Conservation (phyloP, 495 filamentous ascomycete species). For the Tuber borchii region DNA sequence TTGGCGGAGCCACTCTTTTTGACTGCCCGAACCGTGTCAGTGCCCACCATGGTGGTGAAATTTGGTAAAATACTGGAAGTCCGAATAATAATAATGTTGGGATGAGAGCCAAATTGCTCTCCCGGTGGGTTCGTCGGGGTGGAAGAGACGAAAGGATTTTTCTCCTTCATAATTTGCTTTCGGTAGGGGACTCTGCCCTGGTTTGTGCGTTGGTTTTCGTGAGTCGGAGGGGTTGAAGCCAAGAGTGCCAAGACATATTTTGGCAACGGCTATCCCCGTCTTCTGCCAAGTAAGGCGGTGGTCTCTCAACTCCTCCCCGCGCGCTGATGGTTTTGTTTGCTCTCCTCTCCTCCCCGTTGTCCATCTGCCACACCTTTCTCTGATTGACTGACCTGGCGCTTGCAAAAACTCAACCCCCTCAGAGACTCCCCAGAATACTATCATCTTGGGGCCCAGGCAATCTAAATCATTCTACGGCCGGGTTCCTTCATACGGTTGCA, state of each 20-base stretch:
- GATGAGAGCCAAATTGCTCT: neutral
- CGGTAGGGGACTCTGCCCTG: neutral
- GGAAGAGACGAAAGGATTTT: neutral
- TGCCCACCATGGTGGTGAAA: neutral
- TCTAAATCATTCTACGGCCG: neutral
- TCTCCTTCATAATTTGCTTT: neutral
- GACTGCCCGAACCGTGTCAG: neutral
- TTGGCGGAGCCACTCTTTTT: slow-evolving; percentile 21
- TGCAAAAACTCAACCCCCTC: neutral
- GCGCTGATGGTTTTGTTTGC: neutral
- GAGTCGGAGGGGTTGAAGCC: neutral
- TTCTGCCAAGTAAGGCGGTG: neutral
- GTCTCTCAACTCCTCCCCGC: neutral
- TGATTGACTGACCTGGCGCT: neutral
- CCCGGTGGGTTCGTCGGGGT: neutral
- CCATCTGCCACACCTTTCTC: neutral
- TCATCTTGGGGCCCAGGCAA: neutral
- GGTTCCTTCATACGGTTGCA: neutral
- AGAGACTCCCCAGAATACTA: neutral
- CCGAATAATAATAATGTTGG: neutral
- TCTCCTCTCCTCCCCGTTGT: neutral
- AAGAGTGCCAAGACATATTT: neutral
- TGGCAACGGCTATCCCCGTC: neutral
- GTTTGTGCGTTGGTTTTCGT: neutral
- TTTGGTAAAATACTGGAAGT: neutral